phyloP scores from a whole-genome alignment of 1,284 basidiomycete species.

The Phaffia rhodozyma region DNA sequence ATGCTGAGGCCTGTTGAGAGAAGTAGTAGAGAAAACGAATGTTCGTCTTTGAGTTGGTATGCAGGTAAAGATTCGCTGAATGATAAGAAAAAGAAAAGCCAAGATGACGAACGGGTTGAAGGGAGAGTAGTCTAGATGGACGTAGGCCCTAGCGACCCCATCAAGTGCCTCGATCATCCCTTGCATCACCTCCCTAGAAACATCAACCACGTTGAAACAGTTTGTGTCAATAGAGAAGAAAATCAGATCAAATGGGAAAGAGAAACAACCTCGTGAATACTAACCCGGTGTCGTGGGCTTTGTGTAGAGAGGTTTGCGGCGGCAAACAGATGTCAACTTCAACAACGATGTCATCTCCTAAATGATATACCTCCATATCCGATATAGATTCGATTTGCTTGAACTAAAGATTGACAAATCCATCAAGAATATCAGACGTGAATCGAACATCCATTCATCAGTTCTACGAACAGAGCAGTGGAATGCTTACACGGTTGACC shows the following conservation, averaged over 20 bases:
- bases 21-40: too few relatives aligned
- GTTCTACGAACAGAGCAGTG: neutral
- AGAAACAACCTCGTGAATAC: neutral
- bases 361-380: constrained; percentile 32
- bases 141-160: constrained; percentile 2
- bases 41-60: too few relatives aligned
- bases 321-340: constrained; percentile 36
- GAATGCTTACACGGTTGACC: constrained; percentile 29
- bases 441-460: neutral
- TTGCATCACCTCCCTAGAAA: constrained; percentile 13
- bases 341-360: constrained; percentile 36
- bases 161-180: constrained; percentile 10
- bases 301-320: constrained; percentile 33
- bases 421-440: neutral
- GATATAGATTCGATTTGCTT: constrained; percentile 33
- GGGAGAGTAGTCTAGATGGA: constrained; percentile 12
- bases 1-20: too few relatives aligned
- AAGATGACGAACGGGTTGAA: neutral
- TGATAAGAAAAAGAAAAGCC: too few relatives aligned
- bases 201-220: neutral
- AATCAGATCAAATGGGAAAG: neutral
- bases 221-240: neutral
- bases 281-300: constrained; percentile 36
- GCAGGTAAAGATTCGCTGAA: too few relatives aligned
- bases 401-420: constrained; percentile 22